A percentile compares a stretch with the other conserved stretches of the same genome.
Conservation (phyloP, 2,329 filamentous ascomycete genomes). For the Byssoonygena ceratinophila region DNA sequence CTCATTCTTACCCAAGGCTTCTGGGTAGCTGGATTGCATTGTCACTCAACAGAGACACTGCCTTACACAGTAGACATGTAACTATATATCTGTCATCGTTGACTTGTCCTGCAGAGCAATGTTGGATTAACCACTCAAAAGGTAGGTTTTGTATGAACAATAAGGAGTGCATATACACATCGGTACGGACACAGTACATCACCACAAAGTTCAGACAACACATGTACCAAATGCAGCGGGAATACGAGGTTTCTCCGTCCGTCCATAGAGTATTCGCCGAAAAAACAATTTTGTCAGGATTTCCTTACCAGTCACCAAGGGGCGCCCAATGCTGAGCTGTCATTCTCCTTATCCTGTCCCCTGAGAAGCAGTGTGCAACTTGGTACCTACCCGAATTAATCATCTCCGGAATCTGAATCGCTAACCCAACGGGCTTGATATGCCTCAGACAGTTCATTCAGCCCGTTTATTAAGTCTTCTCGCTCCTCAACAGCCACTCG, state of each 20-base stretch:
- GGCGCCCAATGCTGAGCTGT: not conserved
- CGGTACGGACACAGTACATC: too few species aligned
- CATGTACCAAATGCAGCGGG: not conserved
- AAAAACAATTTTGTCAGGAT: not conserved
- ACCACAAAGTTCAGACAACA: not conserved
- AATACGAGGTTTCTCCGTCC: not conserved
- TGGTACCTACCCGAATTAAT: slow-evolving; percentile 17
- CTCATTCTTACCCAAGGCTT: not conserved
- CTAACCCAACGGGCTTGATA: slow-evolving; percentile 84
- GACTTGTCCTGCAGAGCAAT: not conserved
- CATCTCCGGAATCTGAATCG: slow-evolving; percentile 42
- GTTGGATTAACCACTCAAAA: too few species aligned
- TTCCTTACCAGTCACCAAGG: not conserved
- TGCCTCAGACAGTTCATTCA: slow-evolving; percentile 73
- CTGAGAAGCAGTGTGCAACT: slow-evolving; percentile 2
- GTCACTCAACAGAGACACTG: not conserved
- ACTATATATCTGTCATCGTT: too few species aligned
- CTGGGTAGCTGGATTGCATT: not conserved
- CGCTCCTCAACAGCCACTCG: slow-evolving; percentile 63
- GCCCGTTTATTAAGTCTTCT: slow-evolving; percentile 67
- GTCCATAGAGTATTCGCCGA: not conserved
- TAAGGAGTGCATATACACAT: too few species aligned
- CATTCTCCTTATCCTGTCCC: not conserved
- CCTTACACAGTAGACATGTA: not conserved
- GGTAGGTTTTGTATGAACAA: too few species aligned